Evolutionary conservation across 2,329 filamentous ascomycete genomes (phyloP), one percentile per base, ranked within the genome.

Genomic region (Penicillium glabrum): DNA sequence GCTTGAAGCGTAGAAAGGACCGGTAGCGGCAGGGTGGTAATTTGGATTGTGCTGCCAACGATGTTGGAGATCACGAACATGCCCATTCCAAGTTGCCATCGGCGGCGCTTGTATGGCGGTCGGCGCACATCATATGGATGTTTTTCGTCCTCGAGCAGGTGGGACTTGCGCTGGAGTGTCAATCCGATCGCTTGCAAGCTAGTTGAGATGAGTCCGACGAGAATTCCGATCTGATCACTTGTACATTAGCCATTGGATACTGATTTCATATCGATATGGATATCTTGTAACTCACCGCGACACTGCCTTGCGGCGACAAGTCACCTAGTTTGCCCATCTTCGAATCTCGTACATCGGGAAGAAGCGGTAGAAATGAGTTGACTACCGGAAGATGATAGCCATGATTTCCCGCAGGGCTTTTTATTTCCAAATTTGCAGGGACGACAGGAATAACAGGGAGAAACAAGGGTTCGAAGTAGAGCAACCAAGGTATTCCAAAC

Each of bases 51-150:
- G 77, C 93, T 97, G 58, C 95, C 95, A 54, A 98, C 83, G 54
- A 99, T 83, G 73, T 99, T 99, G 61, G 95, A 91, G 64, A 96
- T 82, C 64, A 99, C 87, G 77, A 99, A 99, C 87, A 99, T 95
- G 71, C 87, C 86, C 93, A 99, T 98, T 56, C 95, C 95, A 61
- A 96, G 67, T 78, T 83, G 95, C 95, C 95, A 99, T 83, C 92
- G 85, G 69, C 93, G 86, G 69, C 95, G 86, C 70, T 89, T 89
- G 77, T 97, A 96, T 5, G 95, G 91, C 45, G 95, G 93, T 60
- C 93, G 84, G 65, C 90, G 88, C 58, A 88, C 80, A 76, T 95
- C 86, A 73, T 91, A 88, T 29, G 83, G 80, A 51, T 86, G 85
- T 76, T 96, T 96, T 79, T 96, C 91, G 79, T 99, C 95, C 80